These are phyloP conservation scores for Iris macrosiphon DNA, from an alignment of 106 monocot genomes.

Conservation along the genomic window DNA sequence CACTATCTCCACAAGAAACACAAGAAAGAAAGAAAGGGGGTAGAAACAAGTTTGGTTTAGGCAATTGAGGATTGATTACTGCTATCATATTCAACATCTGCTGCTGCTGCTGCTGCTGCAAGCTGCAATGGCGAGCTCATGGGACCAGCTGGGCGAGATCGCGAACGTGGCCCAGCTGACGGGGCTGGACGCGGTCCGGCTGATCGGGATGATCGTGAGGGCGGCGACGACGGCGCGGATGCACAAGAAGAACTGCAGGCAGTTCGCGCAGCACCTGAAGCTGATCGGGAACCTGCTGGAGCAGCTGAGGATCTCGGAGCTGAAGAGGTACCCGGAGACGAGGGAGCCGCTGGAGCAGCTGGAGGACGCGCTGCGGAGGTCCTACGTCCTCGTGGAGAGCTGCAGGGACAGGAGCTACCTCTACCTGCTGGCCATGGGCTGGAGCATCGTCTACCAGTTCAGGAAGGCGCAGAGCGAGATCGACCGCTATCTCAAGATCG, in stretches of 20 bases:
- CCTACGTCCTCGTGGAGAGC: slow-evolving; percentile 14
- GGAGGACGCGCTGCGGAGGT: slow-evolving; percentile 19
- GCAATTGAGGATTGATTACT: too few species aligned
- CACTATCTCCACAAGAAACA: too few species aligned
- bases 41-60: too few species aligned
- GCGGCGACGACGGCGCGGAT: slow-evolving; percentile 13
- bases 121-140: slow-evolving; percentile 22
- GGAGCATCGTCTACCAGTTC: slow-evolving; percentile 23
- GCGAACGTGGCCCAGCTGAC: slow-evolving; percentile 17
- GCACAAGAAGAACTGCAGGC: slow-evolving; percentile 24
- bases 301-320: slow-evolving; percentile 16
- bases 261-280: slow-evolving; percentile 20
- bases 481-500: slow-evolving; percentile 21
- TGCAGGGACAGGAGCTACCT: slow-evolving; percentile 19
- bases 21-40: too few species aligned
- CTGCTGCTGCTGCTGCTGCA: too few species aligned
- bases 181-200: slow-evolving; percentile 10
- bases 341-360: slow-evolving; percentile 22
- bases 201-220: slow-evolving; percentile 14
- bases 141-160: slow-evolving; percentile 21
- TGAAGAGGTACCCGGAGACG: slow-evolving; percentile 20
- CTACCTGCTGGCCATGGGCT: slow-evolving; percentile 24
- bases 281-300: slow-evolving; percentile 21
- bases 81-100: too few species aligned
- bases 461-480: slow-evolving; percentile 22